These are phyloP conservation scores for Arabidopsis suecica DNA, from an alignment of 345 rosid genomes.

Conservation along the genomic window DNA sequence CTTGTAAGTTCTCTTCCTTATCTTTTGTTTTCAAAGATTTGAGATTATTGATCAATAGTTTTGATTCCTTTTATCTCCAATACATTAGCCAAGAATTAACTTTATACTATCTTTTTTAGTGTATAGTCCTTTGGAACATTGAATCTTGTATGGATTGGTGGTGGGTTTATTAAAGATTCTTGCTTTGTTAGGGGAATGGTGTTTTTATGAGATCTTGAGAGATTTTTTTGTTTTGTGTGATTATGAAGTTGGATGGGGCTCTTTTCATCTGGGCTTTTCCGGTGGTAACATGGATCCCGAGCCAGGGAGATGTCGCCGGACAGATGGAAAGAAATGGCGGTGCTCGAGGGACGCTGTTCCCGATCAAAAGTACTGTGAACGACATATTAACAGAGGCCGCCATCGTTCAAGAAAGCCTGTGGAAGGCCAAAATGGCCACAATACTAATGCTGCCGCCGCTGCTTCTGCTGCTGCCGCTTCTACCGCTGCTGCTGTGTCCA, in stretches of 20 bases:
- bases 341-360: constrained; percentile 94
- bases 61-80: constrained; percentile 7
- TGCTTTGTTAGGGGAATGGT: constrained; percentile 8
- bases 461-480: constrained; percentile 37
- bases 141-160: background rate
- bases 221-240: background rate
- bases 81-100: constrained; percentile 12
- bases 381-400: constrained; percentile 98
- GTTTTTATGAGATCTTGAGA: background rate
- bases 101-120: constrained; percentile 7
- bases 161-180: constrained; percentile 14
- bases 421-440: constrained; percentile 92
- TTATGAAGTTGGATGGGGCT: constrained; percentile 71
- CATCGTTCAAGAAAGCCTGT: constrained; percentile 99
- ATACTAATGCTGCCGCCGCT: constrained; percentile 53
- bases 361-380: constrained; percentile 94
- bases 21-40: background rate
- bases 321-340: constrained; percentile 99
- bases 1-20: constrained; percentile 49
- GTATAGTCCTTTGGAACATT: background rate
- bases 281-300: constrained; percentile 84
- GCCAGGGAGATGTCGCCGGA: constrained; percentile 95
- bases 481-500: constrained; percentile 43
- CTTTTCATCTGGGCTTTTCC: constrained; percentile 82
- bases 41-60: background rate